Evolutionary conservation across 1,284 basidiomycete genomes (phyloP).

Genomic region (Leccinum huronense): DNA sequence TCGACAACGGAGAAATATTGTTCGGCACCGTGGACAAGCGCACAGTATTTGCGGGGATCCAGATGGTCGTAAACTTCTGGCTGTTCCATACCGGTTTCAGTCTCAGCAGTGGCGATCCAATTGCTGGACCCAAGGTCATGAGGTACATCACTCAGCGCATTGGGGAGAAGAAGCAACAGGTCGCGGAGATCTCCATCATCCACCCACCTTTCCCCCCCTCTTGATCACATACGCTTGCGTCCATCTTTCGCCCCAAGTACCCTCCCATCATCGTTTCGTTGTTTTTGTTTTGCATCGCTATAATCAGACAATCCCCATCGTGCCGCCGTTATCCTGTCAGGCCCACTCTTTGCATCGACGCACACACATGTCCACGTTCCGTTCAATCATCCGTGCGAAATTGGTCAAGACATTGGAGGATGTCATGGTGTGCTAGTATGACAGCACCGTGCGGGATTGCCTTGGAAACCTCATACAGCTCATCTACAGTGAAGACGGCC

Average conservation of each 20-base stretch:
- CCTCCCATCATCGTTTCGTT: too few relatives aligned
- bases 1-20: constrained; percentile 97
- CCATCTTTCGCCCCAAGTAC: too few relatives aligned
- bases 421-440: constrained; percentile 96
- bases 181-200: constrained; percentile 62
- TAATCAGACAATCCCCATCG: too few relatives aligned
- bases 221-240: constrained; percentile 83
- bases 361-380: too few relatives aligned
- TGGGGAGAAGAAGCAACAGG: constrained; percentile 75
- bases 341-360: too few relatives aligned
- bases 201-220: too few relatives aligned
- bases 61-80: constrained; percentile 98
- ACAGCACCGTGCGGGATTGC: constrained; percentile 97
- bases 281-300: too few relatives aligned
- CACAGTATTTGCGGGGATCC: constrained; percentile 90
- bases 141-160: constrained; percentile 83
- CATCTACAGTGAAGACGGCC: constrained; percentile 98
- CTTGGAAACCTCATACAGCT: constrained; percentile 95
- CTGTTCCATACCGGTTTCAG: constrained; percentile 98
- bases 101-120: constrained; percentile 98
- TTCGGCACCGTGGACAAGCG: constrained; percentile 97
- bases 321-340: too few relatives aligned
- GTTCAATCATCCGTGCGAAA: too few relatives aligned
- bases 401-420: constrained; percentile 98
- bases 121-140: constrained; percentile 91